Evolutionary conservation across 2,329 filamentous ascomycete species (phyloP), one percentile per base, ranked within the genome.

Genomic region (Aaosphaeria arxii): DNA sequence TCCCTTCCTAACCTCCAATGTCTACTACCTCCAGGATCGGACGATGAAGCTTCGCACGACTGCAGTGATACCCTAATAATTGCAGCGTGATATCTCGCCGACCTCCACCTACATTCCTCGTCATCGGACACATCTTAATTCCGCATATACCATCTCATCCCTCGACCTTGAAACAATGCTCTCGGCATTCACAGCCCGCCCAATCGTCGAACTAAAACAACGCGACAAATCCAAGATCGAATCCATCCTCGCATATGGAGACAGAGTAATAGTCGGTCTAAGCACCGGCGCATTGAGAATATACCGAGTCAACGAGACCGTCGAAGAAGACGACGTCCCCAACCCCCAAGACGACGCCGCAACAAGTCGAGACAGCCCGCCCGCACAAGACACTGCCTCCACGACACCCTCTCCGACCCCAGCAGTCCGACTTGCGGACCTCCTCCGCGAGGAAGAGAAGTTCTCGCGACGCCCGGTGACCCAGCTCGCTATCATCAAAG

Each of bases 191-290:
- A 95, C 88, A 61, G 91, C 94, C 77, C 88, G 89, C 67, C 89
- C 91, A 56, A 92, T 99, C 71, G 88, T 97, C 79, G 94, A 99
- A 88, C 87, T 99, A 64, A 91, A 88, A 76, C 85, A 86, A 72
- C 87, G 89, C 72, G 92, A 97, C 83, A 96, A 95, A 78, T 95
- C 89, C 57, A 94, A 88, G 78, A 96, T 99, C 74, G 94, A 99
- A 75, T 94, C 89, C 43, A 89, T 99, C 58, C 81, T 97, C 42
- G 89, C 92, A 52, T 89, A 96, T 73, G 91, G 88, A 66, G 94
- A 99, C 69, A 85, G 91, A 54, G 81, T 99, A 33, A 82, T 99
- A 46, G 91, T 96, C 49, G 94, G 94, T 47, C 80, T 99, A 54
- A 96, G 89, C 72, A 95, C 87, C 36, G 94, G 94, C 61, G 85